Base-by-base conservation (phyloP, 2,329 filamentous ascomycete species). In the Sporothrix variecibatus region DNA sequence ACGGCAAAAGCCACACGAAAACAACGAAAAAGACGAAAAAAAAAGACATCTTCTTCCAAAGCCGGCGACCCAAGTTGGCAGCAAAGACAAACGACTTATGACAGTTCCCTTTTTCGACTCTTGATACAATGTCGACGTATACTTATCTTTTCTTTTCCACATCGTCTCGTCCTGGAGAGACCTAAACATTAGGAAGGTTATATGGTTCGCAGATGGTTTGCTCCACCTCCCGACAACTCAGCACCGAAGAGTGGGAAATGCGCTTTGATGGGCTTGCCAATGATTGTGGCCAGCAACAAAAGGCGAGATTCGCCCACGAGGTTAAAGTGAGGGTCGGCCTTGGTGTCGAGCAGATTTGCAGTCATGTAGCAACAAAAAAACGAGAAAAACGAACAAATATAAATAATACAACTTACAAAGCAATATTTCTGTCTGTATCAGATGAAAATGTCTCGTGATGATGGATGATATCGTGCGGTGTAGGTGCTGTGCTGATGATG, bases 251-350 rank as follows among this genome's bases (percentile, higher is more conserved):
- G 88, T 90, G 88, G 88, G 84, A 73, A 20, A 62, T 43, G 38
- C 38, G 31, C 23, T 77, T 58, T 67, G 28, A 73, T 73, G 74
- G 73, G 17, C 1, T 7, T 31, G 31, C 43, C 74, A 17, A 17
- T 17, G 31, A 12, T 28, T 56, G 51, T 23, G 17, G 20, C 34
- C 20, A 20, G 62, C 17, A 17, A 49, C 15, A 75, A 73, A 69
- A 72, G 20, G 74, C 82, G 83, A 83, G 82, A 26, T 71, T 23
- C 58, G 49, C 83, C 87, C 88, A 90, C 86, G 89, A 91, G 90
- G 90, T 92, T 92, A 90, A 92, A 92, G 89, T 89, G 86, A 89
- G 86, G 86, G 84, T 87, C 81, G 86, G 85, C 84, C 78, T 83
- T 84, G 88, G 88, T 88, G 89, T 91, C 86, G 90, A 92, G 89